These are phyloP conservation scores for Stenocarpella maydis DNA, from an alignment of 2,329 filamentous ascomycete species.

Conservation along the genomic window DNA sequence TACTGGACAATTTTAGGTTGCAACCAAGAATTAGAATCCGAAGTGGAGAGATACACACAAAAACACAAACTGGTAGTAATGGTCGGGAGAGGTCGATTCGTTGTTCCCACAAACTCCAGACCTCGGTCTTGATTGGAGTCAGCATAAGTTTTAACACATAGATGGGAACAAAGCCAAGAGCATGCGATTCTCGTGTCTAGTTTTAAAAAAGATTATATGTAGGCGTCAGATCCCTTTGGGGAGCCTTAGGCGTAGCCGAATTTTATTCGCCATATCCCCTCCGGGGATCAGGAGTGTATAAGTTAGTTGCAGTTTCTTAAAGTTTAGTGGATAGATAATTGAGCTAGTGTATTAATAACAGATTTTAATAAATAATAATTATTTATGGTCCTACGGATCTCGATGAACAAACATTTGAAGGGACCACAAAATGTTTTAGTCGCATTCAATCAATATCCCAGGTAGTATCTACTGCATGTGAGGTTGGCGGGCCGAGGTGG, in stretches of 20 bases:
- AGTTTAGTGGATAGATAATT: no score
- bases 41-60: no score
- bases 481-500: conserved; percentile 24
- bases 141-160: background rate
- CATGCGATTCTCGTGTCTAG: background rate
- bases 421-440: background rate
- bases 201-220: no score
- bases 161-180: background rate
- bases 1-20: background rate
- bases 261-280: no score
- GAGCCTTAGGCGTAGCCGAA: no score
- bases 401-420: background rate
- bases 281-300: no score
- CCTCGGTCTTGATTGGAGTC: background rate
- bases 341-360: no score
- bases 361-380: no score
- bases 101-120: background rate
- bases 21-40: background rate
- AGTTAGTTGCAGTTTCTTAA: no score
- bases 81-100: background rate
- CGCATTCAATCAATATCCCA: background rate
- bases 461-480: no score
- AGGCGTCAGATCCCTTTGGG: no score
- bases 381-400: background rate
- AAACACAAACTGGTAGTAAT: no score